phyloP scores from a whole-genome alignment of 331 rosid genomes.

The Erythrophleum ivorense region DNA sequence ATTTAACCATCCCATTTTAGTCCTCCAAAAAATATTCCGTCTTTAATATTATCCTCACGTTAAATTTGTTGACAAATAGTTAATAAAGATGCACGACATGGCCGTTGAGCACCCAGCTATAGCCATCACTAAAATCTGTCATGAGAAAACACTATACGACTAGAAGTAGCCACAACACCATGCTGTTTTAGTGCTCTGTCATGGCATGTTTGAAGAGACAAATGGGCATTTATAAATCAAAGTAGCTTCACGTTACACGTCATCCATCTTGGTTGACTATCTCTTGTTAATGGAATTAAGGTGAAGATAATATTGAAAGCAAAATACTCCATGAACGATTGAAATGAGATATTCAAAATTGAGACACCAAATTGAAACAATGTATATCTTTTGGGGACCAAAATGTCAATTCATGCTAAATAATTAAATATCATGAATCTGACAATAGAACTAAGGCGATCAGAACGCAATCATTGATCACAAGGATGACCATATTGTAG shows the following conservation, averaged over 20 bases:
- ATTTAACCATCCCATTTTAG: not conserved
- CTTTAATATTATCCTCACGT: not conserved
- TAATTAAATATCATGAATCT: slow-evolving; percentile 7
- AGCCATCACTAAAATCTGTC: no score
- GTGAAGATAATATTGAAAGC: not conserved
- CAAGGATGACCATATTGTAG: not conserved
- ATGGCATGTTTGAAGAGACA: not conserved
- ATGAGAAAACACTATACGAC: no score
- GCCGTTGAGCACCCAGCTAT: no score
- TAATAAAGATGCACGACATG: not conserved
- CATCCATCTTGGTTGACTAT: not conserved
- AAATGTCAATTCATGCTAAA: not conserved
- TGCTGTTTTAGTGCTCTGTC: not conserved
- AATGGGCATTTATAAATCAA: not conserved
- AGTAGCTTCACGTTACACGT: not conserved
- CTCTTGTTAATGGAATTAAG: not conserved
- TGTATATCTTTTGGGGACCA: not conserved
- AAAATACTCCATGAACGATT: not conserved
- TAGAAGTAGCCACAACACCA: no score
- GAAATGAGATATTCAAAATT: no score
- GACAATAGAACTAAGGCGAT: not conserved
- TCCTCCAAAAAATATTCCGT: not conserved
- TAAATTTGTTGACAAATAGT: not conserved
- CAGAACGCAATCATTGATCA: slow-evolving; percentile 25
- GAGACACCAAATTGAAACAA: not conserved